Percentiles rank a stretch among this genome's conserved stretches.
Evolutionary conservation across 371 early-diverging fungal species (phyloP).

Genomic region (Nematocida ausubeli): DNA sequence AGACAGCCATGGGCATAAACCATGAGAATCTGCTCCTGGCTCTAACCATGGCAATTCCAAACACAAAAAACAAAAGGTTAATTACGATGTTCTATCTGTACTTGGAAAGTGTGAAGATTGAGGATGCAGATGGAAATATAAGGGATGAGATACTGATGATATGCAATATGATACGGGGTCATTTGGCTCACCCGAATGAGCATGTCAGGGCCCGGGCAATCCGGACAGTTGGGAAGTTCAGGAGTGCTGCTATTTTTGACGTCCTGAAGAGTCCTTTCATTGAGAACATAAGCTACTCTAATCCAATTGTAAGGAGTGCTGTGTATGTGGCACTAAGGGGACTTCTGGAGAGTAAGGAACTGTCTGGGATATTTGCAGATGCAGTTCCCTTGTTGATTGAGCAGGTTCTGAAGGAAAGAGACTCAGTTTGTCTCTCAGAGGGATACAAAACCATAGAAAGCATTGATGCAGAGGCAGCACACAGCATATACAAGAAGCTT

Average conservation of each 20-base stretch:
- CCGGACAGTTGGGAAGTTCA: conserved; percentile 83
- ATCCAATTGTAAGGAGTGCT: conserved; percentile 90
- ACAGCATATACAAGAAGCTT: conserved; percentile 26
- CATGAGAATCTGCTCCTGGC: conserved; percentile 47
- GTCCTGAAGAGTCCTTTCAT: conserved; percentile 41
- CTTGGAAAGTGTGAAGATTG: conserved; percentile 56
- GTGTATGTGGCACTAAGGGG: conserved; percentile 73
- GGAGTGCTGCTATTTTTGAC: conserved; percentile 75
- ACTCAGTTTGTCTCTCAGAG: conserved; percentile 56
- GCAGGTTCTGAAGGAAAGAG: conserved; percentile 54
- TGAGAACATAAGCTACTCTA: conserved; percentile 76
- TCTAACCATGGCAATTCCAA: conserved; percentile 37
- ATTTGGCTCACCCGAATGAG: conserved; percentile 95
- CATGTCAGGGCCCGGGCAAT: conserved; percentile 88
- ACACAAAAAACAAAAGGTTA: conserved; percentile 60
- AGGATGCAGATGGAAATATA: conserved; percentile 52
- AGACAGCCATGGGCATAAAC: conserved; percentile 46
- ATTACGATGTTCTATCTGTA: conserved; percentile 66
- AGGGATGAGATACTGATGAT: conserved; percentile 62
- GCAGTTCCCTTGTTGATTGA: conserved; percentile 41
- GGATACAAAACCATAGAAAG: conserved; percentile 55
- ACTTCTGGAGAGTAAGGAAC: conserved; percentile 42
- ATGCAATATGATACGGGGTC: conserved; percentile 84
- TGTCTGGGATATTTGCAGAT: conserved; percentile 40
- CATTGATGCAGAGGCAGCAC: conserved; percentile 9